Evolutionary conservation across 371 early-diverging fungal genomes (phyloP).

Genomic region (Parasitella parasitica): DNA sequence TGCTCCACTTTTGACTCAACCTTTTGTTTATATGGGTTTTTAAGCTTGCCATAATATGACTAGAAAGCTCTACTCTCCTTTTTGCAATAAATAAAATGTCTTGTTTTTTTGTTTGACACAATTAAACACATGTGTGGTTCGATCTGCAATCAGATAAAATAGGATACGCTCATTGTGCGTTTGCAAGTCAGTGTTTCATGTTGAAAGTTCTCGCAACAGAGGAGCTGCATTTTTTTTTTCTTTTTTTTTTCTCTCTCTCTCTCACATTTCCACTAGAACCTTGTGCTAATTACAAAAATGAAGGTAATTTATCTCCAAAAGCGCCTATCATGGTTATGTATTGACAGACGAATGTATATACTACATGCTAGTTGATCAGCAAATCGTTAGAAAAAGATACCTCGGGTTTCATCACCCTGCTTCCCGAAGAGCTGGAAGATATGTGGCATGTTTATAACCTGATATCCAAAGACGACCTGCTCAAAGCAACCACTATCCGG

Average conservation of each 20-base stretch:
- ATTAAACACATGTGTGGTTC: too few species aligned
- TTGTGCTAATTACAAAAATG: conserved; percentile 1
- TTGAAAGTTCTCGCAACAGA: neutral
- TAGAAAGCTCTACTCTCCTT: too few species aligned
- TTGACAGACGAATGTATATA: neutral
- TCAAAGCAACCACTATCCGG: conserved; percentile 88
- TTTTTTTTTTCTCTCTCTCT: neutral
- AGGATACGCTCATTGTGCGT: neutral
- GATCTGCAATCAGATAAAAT: too few species aligned
- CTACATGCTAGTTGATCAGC: conserved; percentile 53
- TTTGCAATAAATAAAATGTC: too few species aligned
- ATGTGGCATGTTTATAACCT: conserved; percentile 98
- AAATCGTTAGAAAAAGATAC: conserved; percentile 63
- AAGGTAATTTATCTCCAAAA: neutral
- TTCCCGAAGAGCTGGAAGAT: conserved; percentile 93
- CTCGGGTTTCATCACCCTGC: conserved; percentile 64
- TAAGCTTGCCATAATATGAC: neutral
- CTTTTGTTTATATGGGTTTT: neutral
- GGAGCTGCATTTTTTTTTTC: neutral
- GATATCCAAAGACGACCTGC: conserved; percentile 81
- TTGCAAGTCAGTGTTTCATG: neutral
- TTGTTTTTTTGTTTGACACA: too few species aligned
- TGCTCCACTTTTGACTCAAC: neutral
- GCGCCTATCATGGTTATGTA: neutral
- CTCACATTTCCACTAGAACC: neutral